Base-by-base conservation (phyloP, 2,329 filamentous ascomycete genomes). In the Didymella segeticola region DNA sequence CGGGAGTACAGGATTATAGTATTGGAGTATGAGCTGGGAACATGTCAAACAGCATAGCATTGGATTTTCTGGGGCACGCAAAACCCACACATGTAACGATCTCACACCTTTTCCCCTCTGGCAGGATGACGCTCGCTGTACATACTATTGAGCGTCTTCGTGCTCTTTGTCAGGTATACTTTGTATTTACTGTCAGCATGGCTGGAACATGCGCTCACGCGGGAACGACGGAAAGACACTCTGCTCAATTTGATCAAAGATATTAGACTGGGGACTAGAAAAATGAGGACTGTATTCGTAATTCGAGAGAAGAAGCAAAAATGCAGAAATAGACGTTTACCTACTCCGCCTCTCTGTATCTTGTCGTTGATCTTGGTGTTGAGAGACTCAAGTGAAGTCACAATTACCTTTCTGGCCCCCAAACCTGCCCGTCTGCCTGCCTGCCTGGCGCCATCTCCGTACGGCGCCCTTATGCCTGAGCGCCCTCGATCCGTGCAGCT, bases 51-150 rank as follows among this genome's bases (percentile, higher is more conserved):
- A 50, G 37, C 49, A 57, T 52, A 38, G 41, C 46, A 51, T 7
- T n/a, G n/a, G 43, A 38, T 25, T 26, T 42, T 51, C n/a, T n/a
- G n/a, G n/a, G 53, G 51, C 52, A 43, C 45, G 43, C 48, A 53
- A 50, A n/a, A n/a, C n/a, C n/a, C n/a, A 48, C 47, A 41, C 46
- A 51, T 45, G 54, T 36, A 57, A 53, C 25, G 37, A 47, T n/a
- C 29, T 47, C 36, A 43, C 37, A n/a, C n/a, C n/a, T n/a, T 17
- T 49, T 56, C 42, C 42, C 64, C 58, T 65, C 60, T 61, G 56
- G 62, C 53, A 67, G 64, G 67, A 66, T 60, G 61, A 63, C 65
- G 62, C 61, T 68, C 65, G 58, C 60, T 68, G 65, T 67, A 68
- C 42, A 70, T 65, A 63, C 15, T 53, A 54, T 58, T 59, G 60